These are phyloP conservation scores for Cladorrhinum sp. DNA, from an alignment of 2,329 filamentous ascomycete species.

Conservation along the genomic window DNA sequence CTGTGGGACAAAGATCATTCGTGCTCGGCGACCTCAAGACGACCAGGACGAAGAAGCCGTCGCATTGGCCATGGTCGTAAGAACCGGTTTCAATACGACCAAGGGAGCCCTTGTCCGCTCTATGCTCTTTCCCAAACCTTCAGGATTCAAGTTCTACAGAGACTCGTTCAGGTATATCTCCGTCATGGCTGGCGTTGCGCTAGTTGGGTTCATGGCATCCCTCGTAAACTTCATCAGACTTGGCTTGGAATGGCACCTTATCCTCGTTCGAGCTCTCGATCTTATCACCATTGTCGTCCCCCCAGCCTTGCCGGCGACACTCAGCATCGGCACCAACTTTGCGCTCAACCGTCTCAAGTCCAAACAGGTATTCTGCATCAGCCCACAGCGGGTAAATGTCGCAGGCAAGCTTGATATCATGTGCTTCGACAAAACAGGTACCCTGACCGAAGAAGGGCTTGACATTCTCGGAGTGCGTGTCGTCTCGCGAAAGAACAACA, in stretches of 20 bases:
- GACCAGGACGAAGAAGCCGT: slow-evolving; percentile 83
- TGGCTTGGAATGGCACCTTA: slow-evolving; percentile 80
- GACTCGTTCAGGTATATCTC: slow-evolving; percentile 98
- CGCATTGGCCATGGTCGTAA: slow-evolving; percentile 84
- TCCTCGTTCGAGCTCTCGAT: slow-evolving; percentile 87
- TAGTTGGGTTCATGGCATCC: slow-evolving; percentile 83
- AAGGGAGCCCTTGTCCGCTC: slow-evolving; percentile 94
- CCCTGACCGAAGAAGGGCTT: slow-evolving; percentile 90
- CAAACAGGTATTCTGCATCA: slow-evolving; percentile 95
- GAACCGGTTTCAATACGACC: slow-evolving; percentile 96
- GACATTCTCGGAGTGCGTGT: slow-evolving; percentile 88
- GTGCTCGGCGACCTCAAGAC: slow-evolving; percentile 83
- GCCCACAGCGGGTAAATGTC: slow-evolving; percentile 93
- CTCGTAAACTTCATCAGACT: slow-evolving; percentile 91
- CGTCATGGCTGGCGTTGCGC: slow-evolving; percentile 86
- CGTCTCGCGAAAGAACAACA: slow-evolving; percentile 58
- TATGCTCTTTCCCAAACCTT: slow-evolving; percentile 98
- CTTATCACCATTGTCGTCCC: slow-evolving; percentile 97
- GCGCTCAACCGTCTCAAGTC: slow-evolving; percentile 80
- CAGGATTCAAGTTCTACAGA: slow-evolving; percentile 96
- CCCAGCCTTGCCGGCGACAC: slow-evolving; percentile 86
- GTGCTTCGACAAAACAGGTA: slow-evolving; percentile 99
- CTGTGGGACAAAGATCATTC: slow-evolving; percentile 91
- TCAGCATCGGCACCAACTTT: slow-evolving; percentile 96
- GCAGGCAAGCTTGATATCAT: slow-evolving; percentile 94